Percentiles rank a stretch among this genome's conserved stretches.
Conservation (phyloP, 345 rosid species). For the Firmiana major region DNA sequence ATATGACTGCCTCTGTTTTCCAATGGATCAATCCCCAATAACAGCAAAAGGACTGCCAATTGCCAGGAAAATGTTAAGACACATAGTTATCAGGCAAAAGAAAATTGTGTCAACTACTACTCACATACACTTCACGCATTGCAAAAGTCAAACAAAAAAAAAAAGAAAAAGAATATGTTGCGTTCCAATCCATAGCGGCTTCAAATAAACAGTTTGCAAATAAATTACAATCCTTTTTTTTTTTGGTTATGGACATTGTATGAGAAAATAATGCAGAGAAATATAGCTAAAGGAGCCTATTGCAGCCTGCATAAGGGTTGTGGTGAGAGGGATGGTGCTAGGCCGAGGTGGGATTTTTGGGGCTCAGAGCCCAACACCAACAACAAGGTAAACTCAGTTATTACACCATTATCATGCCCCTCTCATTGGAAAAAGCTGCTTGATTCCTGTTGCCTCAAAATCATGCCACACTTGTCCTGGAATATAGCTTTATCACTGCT, state of each 20-base stretch:
- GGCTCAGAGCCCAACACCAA: slow-evolving; percentile 13
- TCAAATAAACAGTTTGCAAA: background rate
- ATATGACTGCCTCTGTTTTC: background rate
- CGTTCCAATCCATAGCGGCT: background rate
- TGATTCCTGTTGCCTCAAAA: slow-evolving; percentile 48
- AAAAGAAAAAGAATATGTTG: background rate
- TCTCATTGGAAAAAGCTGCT: slow-evolving; percentile 27
- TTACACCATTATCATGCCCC: slow-evolving; percentile 24
- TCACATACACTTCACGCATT: background rate
- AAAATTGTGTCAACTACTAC: background rate
- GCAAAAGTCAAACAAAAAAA: background rate
- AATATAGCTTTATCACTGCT: slow-evolving; percentile 18
- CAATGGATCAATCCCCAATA: background rate
- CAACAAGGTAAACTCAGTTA: slow-evolving; percentile 11
- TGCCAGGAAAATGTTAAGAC: background rate
- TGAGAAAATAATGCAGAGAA: background rate
- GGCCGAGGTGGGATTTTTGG: slow-evolving; percentile 17
- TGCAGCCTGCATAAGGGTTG: too few relatives aligned
- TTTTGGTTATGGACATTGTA: background rate
- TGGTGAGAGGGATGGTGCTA: background rate
- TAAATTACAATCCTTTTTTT: background rate
- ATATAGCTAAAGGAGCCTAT: background rate
- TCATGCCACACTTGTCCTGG: slow-evolving; percentile 20
- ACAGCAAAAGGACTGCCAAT: background rate
- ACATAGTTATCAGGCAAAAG: background rate